Percentiles rank a stretch among this genome's conserved stretches.
Conservation (phyloP, 1,284 basidiomycete species). For the Tilletiaria anomala region DNA sequence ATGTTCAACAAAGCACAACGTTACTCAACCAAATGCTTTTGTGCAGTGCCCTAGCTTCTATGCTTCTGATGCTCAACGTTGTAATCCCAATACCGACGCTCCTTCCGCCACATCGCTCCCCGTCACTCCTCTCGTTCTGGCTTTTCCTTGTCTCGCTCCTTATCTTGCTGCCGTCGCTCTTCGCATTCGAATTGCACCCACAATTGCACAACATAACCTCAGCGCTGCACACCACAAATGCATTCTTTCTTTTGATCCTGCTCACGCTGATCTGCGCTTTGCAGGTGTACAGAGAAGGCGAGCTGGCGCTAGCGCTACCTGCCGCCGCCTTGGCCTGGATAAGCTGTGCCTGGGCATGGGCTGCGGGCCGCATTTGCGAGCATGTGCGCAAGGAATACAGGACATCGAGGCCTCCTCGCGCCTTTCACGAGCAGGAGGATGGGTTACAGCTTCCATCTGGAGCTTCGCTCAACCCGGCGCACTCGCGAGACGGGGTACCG, state of each 20-base stretch:
- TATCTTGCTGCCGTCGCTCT: conserved; percentile 13
- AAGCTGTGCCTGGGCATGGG: conserved; percentile 2
- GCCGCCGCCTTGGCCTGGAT: conserved; percentile 9
- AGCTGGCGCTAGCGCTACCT: conserved; percentile 9
- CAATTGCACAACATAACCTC: conserved; percentile 15
- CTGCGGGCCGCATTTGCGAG: too few relatives aligned
- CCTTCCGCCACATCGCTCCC: conserved; percentile 14
- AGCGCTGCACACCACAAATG: conserved; percentile 11
- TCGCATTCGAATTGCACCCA: conserved; percentile 26
- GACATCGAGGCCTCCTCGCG: too few relatives aligned
- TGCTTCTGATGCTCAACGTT: conserved; percentile 14
- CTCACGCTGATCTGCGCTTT: conserved; percentile 4
- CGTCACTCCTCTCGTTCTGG: conserved; percentile 16
- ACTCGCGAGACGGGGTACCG: too few relatives aligned
- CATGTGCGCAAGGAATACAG: too few relatives aligned
- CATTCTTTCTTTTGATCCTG: conserved; percentile 9
- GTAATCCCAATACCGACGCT: conserved; percentile 16
- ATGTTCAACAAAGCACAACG: too few relatives aligned
- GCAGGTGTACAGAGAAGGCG: not conserved
- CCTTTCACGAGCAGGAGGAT: too few relatives aligned
- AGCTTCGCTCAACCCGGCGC: too few relatives aligned
- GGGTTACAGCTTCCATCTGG: too few relatives aligned
- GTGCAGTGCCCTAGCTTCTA: too few relatives aligned
- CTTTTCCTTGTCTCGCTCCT: conserved; percentile 13
- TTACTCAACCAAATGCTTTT: too few relatives aligned